Evolutionary conservation across 352 stramenopile species (phyloP), one percentile per base, ranked within the genome.

Genomic region (Phytophthora ohioensis): DNA sequence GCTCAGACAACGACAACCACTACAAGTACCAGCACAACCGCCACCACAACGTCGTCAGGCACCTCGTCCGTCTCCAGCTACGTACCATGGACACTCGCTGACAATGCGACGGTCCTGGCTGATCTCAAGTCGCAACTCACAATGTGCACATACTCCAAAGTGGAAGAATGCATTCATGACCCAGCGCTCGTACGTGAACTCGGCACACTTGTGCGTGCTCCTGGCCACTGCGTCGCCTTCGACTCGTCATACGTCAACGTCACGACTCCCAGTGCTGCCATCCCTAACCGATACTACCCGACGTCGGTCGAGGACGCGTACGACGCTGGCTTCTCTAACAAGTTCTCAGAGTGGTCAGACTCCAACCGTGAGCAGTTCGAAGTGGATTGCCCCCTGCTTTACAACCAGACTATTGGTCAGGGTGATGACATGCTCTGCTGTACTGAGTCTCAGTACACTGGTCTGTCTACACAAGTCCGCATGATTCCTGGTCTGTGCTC

Each of bases 111-210:
- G 15, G 49, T 69, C 5, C 47, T 88, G 17, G 68, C 64, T 17
- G 17, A 64, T 15, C 53, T 84, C 42, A 30, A 67, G n/a, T 46
- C 63, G n/a, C 57, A 86, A 46, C 72, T 89, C 8, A 79, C 77
- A 51, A 81, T 72, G 71, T 91, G 84, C 75, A 88, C 62, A 52
- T 92, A 90, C 67, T 88, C 84, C 21, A 88, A 88, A 34, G 79
- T 75, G 46, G 62, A 84, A 17, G 67, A 86, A 45, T 92, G 84
- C 58, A 76, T 91, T 46, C 54, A 86, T 43, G 64, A 87, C 48
- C 76, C 79, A 0, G 68, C 63, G 48, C 64, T 60, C 0, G 62
- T 85, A 31, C 34, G 64, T 1, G 77, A 78, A 27, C 73, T 91
- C 56, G 81, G 80, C 3, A 32, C 60, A 15, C 82, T 81, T 36